Base-by-base conservation (phyloP, 1,139 yeast genomes). In the Suhomyces anneliseae region DNA sequence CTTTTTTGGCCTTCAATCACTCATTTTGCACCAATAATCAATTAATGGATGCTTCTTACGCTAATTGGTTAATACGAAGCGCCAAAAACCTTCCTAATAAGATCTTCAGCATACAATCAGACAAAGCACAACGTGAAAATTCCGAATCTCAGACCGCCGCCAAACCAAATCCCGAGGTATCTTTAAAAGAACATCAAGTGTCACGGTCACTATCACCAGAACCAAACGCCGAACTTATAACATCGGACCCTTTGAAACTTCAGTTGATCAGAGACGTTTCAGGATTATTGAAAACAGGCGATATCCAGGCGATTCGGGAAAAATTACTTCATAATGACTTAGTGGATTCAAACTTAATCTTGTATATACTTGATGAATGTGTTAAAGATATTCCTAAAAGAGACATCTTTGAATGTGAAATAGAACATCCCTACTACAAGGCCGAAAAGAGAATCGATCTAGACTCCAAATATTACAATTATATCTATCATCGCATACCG, bases 21-120 rank as follows among this genome's bases (percentile, higher is more conserved):
- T 62, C 68, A 19, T 64, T 65, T 40, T 59, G 63, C 48, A 60
- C 70, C 27, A 64, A 61, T 39, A 39, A 55, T 7, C 67, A 61
- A 43, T 56, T 65, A 8, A 54, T 58, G 12, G 62, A 64, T 35
- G 59, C 60, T 7, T 61, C 68, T n/a, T 65, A 61, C 38, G 50
- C 62, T 1, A 57, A 56, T 40, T 66, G 70, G 69, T 48, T 65
- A 38, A 50, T 52, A 48, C 51, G 52, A 31, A 50, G 61, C 11
- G 53, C 65, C 19, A 43, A 49, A 39, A 52, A 49, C 29, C 26
- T 54, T 10, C 54, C 56, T 6, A 10, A 38, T 36, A 46, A 36
- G 36, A 34, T 35, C 36, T 36, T 44, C 36, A 37, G 42, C 33
- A 29, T 29, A 29, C 24, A 19, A 19, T 19, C 24, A 19, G 24